phyloP scores from a whole-genome alignment of 225 moss, liverwort and hornwort species.

The Sphagnum contortum region DNA sequence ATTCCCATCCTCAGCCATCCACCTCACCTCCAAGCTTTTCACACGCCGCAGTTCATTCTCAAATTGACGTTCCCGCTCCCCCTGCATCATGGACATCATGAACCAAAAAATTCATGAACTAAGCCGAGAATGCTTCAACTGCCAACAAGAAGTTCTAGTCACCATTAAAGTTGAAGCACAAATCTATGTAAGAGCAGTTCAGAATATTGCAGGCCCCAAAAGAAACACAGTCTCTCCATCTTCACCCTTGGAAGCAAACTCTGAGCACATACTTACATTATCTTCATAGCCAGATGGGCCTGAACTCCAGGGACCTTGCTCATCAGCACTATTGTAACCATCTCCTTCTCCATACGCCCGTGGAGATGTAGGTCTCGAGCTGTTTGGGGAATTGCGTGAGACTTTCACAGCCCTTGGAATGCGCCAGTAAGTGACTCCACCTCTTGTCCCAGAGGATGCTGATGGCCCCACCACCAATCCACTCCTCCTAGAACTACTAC shows the following conservation, averaged over 20 bases:
- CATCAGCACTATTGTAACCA: slow-evolving; percentile 94
- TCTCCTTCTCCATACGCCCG: slow-evolving; percentile 83
- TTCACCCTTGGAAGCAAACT: too few species aligned
- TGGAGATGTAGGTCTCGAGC: slow-evolving; percentile 83
- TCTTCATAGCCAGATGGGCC: slow-evolving; percentile 72
- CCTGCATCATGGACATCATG: slow-evolving; percentile 30
- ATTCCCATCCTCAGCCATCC: slow-evolving; percentile 95
- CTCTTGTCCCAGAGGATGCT: slow-evolving; percentile 29
- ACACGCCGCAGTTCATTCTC: slow-evolving; percentile 76
- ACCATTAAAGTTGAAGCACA: too few species aligned
- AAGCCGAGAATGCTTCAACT: too few species aligned
- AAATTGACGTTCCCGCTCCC: slow-evolving; percentile 90
- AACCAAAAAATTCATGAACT: too few species aligned
- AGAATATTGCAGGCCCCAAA: too few species aligned
- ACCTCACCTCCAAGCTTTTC: slow-evolving; percentile 78
- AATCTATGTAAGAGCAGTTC: too few species aligned
- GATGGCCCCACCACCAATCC: slow-evolving; percentile 47
- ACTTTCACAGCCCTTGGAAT: slow-evolving; percentile 35
- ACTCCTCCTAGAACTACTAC: slow-evolving; percentile 21
- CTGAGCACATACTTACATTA: slow-evolving; percentile 30
- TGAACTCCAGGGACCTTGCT: slow-evolving; percentile 76
- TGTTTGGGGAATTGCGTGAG: slow-evolving; percentile 70
- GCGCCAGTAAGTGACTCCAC: slow-evolving; percentile 23
- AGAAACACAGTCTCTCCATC: too few species aligned
- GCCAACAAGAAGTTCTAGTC: too few species aligned